A percentile compares a stretch with the other conserved stretches of the same genome.
These are phyloP conservation scores for Fusarium sp. DNA, from an alignment of 2,329 filamentous ascomycete species.

Conservation along the genomic window DNA sequence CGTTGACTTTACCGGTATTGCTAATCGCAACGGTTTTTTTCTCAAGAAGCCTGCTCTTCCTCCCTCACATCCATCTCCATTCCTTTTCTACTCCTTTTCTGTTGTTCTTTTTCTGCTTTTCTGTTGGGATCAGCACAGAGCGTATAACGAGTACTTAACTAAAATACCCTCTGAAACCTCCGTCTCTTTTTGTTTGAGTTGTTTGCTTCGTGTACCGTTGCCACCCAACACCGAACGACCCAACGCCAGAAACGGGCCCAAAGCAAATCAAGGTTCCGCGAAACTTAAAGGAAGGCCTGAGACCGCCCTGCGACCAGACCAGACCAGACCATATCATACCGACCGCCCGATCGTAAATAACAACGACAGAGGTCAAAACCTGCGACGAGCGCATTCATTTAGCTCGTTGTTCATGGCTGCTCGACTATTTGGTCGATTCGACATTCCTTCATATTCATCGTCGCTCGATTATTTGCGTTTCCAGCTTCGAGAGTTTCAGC, in stretches of 20 bases:
- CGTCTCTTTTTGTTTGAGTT: neutral
- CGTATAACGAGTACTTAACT: neutral
- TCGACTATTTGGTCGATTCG: neutral
- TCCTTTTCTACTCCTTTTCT: conserved; percentile 3
- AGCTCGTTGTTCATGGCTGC: neutral
- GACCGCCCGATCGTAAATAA: conserved; percentile 25
- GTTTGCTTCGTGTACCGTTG: conserved; percentile 9
- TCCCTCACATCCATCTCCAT: conserved; percentile 15
- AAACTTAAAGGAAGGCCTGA: conserved; percentile 5
- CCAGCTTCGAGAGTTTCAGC: neutral
- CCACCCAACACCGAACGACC: conserved; percentile 9
- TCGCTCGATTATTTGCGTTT: neutral
- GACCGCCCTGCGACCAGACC: conserved; percentile 21
- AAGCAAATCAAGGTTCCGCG: conserved; percentile 16
- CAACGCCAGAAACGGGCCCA: neutral
- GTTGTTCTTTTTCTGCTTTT: neutral
- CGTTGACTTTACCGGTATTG: conserved; percentile 32
- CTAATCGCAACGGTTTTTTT: conserved; percentile 29
- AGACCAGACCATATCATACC: neutral
- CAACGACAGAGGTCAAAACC: neutral
- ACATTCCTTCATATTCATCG: neutral
- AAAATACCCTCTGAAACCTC: neutral
- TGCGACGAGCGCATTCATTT: conserved; percentile 7
- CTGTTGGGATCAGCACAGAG: conserved; percentile 1
- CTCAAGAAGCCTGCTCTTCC: neutral